These are phyloP conservation scores for Euphorbia schlechtendalii DNA, from an alignment of 441 rosid species.

Conservation along the genomic window DNA sequence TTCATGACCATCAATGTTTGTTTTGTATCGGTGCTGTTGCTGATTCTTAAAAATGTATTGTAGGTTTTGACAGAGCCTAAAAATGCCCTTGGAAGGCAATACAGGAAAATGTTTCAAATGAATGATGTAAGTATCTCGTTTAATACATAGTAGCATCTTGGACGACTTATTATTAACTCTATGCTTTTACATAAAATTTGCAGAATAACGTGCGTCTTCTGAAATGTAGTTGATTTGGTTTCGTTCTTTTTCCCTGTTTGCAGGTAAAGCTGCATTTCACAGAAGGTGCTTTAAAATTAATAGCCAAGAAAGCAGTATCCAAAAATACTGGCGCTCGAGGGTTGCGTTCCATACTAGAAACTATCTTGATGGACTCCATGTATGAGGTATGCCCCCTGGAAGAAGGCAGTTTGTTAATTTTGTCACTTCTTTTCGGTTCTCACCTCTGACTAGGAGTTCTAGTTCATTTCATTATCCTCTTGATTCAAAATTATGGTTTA, in stretches of 20 bases:
- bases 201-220: neutral
- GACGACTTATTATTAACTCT: neutral
- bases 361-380: slow-evolving; percentile 92
- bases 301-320: slow-evolving; percentile 78
- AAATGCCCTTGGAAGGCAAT: slow-evolving; percentile 95
- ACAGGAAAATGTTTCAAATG: slow-evolving; percentile 88
- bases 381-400: slow-evolving; percentile 58
- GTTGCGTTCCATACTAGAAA: slow-evolving; percentile 77
- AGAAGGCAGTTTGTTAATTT: no score
- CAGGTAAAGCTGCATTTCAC: slow-evolving; percentile 90
- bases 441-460: neutral
- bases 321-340: slow-evolving; percentile 97
- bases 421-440: neutral
- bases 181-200: neutral
- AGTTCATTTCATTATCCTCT: neutral
- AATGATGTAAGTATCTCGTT: slow-evolving; percentile 59
- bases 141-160: slow-evolving; percentile 1
- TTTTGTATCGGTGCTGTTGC: neutral
- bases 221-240: neutral
- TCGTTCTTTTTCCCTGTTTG: slow-evolving; percentile 7
- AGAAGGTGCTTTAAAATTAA: slow-evolving; percentile 61
- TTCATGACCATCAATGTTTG: neutral
- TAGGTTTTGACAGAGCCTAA: slow-evolving; percentile 94
- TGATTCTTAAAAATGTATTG: slow-evolving; percentile 12
- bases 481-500: no score